These are phyloP conservation scores for Candida glucosophila DNA, from an alignment of 1,139 yeast genomes.

Conservation along the genomic window DNA sequence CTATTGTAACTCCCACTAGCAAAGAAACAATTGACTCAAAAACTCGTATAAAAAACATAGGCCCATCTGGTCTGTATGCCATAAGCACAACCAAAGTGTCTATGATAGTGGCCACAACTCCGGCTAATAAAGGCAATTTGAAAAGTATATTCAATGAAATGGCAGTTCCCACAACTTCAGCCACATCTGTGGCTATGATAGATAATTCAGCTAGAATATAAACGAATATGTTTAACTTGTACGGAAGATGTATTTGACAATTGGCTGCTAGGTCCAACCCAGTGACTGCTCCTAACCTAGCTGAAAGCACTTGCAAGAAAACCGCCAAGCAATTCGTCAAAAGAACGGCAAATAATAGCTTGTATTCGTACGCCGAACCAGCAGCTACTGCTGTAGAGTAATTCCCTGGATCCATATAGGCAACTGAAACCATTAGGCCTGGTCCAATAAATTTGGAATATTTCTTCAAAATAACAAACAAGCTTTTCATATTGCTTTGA, in stretches of 20 bases:
- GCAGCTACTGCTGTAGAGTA: conserved; percentile 93
- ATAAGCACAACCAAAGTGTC: conserved; percentile 80
- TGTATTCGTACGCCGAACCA: conserved; percentile 81
- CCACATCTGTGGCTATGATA: conserved; percentile 85
- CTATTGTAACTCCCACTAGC: conserved; percentile 73
- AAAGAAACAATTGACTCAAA: conserved; percentile 77
- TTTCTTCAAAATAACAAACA: conserved; percentile 24
- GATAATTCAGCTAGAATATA: conserved; percentile 80
- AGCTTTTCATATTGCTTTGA: background rate
- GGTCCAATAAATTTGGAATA: conserved; percentile 77
- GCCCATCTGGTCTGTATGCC: conserved; percentile 86
- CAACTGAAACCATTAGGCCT: conserved; percentile 90
- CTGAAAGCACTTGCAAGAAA: conserved; percentile 72
- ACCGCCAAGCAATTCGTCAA: conserved; percentile 84
- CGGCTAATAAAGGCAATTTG: conserved; percentile 64
- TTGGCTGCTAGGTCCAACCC: conserved; percentile 85
- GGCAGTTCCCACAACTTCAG: conserved; percentile 92
- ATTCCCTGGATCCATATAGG: conserved; percentile 97
- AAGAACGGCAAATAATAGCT: conserved; percentile 70
- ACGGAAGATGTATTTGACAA: conserved; percentile 68
- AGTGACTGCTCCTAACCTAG: conserved; percentile 83
- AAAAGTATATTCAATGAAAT: conserved; percentile 79
- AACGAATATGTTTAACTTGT: conserved; percentile 49
- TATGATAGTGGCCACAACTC: conserved; percentile 73
- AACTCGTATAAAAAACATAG: conserved; percentile 65